Evolutionary conservation across 2,329 filamentous ascomycete genomes (phyloP).

Genomic region (Karstenula rhodostoma): DNA sequence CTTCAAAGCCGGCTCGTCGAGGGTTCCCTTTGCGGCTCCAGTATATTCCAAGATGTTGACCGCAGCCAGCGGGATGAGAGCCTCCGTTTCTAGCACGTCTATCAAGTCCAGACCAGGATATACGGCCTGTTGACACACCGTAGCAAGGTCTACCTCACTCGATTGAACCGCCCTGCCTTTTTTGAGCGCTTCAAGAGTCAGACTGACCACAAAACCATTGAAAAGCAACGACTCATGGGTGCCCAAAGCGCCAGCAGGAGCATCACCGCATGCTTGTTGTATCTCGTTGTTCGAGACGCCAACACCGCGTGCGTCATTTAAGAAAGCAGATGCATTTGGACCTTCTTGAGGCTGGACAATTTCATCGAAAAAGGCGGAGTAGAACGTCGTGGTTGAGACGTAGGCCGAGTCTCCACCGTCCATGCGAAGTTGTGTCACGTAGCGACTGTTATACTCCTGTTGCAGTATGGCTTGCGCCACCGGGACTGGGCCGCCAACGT

Average conservation of each 20-base stretch:
- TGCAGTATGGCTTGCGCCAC: conserved; percentile 56
- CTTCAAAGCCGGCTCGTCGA: conserved; percentile 53
- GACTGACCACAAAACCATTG: conserved; percentile 56
- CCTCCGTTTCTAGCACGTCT: conserved; percentile 57
- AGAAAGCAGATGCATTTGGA: conserved; percentile 56
- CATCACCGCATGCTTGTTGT: conserved; percentile 53
- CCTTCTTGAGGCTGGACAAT: conserved; percentile 62
- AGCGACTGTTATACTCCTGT: conserved; percentile 56
- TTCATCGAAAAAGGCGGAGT: conserved; percentile 59
- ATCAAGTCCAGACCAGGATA: conserved; percentile 52
- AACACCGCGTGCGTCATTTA: conserved; percentile 53
- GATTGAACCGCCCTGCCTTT: conserved; percentile 56
- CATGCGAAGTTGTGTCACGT: conserved; percentile 53
- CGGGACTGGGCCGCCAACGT: conserved; percentile 34
- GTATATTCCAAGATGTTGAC: conserved; percentile 40
- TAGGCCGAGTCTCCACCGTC: conserved; percentile 61
- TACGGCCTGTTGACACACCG: conserved; percentile 51
- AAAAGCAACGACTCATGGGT: conserved; percentile 61
- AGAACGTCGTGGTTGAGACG: conserved; percentile 64
- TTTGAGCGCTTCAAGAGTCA: conserved; percentile 59
- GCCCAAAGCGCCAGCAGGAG: conserved; percentile 56
- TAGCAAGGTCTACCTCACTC: conserved; percentile 49
- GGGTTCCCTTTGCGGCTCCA: conserved; percentile 35
- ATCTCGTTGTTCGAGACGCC: conserved; percentile 62
- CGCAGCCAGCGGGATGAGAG: conserved; percentile 52